Percentiles rank a stretch among this genome's conserved stretches.
phyloP scores from a whole-genome alignment of 345 rosid genomes.

The Populus simonii region DNA sequence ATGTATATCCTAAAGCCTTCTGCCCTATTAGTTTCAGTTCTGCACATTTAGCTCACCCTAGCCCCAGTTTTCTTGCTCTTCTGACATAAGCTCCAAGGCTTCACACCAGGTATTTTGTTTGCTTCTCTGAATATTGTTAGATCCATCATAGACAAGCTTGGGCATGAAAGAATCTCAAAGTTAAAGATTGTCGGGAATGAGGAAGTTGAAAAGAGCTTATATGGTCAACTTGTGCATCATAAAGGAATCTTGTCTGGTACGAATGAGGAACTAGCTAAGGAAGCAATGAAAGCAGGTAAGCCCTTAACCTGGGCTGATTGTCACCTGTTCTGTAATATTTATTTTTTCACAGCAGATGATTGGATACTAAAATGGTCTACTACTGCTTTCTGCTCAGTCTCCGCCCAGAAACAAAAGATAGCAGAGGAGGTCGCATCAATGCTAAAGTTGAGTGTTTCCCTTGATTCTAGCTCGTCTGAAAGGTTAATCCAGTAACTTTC shows the following conservation, averaged over 20 bases:
- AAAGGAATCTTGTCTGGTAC: constrained; percentile 52
- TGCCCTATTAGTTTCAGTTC: background rate
- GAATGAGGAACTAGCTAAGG: constrained; percentile 74
- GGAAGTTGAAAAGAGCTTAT: constrained; percentile 72
- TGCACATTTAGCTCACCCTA: constrained; percentile 7
- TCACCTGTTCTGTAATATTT: background rate
- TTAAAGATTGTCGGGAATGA: constrained; percentile 58
- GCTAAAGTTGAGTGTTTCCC: constrained; percentile 74
- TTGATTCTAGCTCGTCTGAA: constrained; percentile 77
- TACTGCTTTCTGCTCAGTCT: constrained; percentile 47
- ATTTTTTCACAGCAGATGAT: constrained; percentile 15
- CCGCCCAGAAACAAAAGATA: constrained; percentile 82
- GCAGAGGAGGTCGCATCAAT: constrained; percentile 88
- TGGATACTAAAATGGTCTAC: constrained; percentile 19
- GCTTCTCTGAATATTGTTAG: constrained; percentile 34
- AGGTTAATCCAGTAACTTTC: constrained; percentile 37
- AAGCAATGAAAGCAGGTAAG: constrained; percentile 77
- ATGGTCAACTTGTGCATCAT: constrained; percentile 72
- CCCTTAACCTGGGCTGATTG: constrained; percentile 8
- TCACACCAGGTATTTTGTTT: background rate
- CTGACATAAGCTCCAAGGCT: too few relatives aligned
- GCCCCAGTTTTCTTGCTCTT: too few relatives aligned
- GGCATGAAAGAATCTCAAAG: constrained; percentile 58
- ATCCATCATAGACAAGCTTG: constrained; percentile 73
- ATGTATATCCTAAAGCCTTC: background rate